Evolutionary conservation across 306 rosid species (phyloP), one percentile per base, ranked within the genome.

Genomic region (Lablab purpureus): DNA sequence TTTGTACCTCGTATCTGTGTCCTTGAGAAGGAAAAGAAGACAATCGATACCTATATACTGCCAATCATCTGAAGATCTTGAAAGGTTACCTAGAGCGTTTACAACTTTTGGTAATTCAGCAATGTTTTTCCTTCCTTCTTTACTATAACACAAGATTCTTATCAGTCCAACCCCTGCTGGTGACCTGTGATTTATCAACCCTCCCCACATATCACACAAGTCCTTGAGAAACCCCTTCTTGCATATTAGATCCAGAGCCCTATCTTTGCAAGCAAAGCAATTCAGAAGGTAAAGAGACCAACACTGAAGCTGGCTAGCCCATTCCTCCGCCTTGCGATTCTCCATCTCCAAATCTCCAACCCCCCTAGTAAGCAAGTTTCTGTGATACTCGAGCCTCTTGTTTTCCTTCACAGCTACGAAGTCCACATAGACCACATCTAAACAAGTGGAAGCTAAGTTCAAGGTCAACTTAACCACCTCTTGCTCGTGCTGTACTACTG

Each of bases 41-140:
- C 97, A 93, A 37, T 93, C 90, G 2, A 93, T 88, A 13, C 93
- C 97, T 82, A 90, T 85, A 30, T 93, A 90, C 41, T 93, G 98
- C 97, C 98, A 93, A 75, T 93, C 92, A 85, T 93, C 93, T 2
- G 92, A 93, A 73, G 98, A 93, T 78, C 95, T 85, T 6, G 97
- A 86, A 19, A 93, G 80, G 63, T 90, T 93, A 32, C 95, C 82
- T 0, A 93, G 83, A 52, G 49, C 15, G 5, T 73, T 77, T 36
- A 93, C 15, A 27, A 88, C 85, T 75, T 87, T 84, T 50, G 50
- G 84, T 6, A 71, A 84, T 46, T 84, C 83, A 50, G 87, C 75
- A 79, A 93, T 80, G 37, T 5, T 74, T 83, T 77, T 83, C 76
- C 97, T 91, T 69, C 97, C 94, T 7, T 78, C 2, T 77, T 86